phyloP scores from a whole-genome alignment of 495 filamentous ascomycete species.

The Penicillium cinerascens region DNA sequence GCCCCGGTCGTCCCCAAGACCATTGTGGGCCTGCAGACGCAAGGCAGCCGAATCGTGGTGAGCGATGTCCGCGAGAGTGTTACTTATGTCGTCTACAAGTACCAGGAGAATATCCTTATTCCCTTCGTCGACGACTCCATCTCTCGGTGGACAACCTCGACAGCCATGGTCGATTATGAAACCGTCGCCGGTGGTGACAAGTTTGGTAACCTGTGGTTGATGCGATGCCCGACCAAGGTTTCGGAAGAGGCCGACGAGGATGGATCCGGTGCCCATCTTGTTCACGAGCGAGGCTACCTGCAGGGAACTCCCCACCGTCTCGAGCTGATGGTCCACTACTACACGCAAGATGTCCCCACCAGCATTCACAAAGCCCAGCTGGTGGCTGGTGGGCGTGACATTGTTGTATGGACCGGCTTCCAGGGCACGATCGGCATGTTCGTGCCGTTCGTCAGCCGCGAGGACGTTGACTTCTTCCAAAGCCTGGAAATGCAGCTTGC shows the following conservation, averaged over 20 bases:
- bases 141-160: conserved; percentile 81
- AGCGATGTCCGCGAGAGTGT: conserved; percentile 89
- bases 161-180: conserved; percentile 95
- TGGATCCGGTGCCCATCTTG: conserved; percentile 80
- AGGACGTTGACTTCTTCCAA: conserved; percentile 97
- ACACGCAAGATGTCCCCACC: conserved; percentile 86
- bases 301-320: conserved; percentile 83
- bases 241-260: conserved; percentile 91
- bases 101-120: conserved; percentile 82
- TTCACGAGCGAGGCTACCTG: conserved; percentile 83
- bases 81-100: conserved; percentile 90
- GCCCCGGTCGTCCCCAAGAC: conserved; percentile 73
- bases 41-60: conserved; percentile 87
- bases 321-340: conserved; percentile 82
- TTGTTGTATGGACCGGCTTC: conserved; percentile 89
- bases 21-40: conserved; percentile 83
- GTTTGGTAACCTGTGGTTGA: conserved; percentile 92
- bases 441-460: conserved; percentile 82
- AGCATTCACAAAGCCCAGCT: conserved; percentile 85
- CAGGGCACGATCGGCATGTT: conserved; percentile 92
- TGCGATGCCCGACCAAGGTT: conserved; percentile 81
- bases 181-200: conserved; percentile 94
- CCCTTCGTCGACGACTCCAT: conserved; percentile 89
- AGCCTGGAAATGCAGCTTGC: conserved; percentile 83
- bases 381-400: conserved; percentile 86